Evolutionary conservation across 2,329 filamentous ascomycete species (phyloP).

Genomic region (Aspergillus sp.): DNA sequence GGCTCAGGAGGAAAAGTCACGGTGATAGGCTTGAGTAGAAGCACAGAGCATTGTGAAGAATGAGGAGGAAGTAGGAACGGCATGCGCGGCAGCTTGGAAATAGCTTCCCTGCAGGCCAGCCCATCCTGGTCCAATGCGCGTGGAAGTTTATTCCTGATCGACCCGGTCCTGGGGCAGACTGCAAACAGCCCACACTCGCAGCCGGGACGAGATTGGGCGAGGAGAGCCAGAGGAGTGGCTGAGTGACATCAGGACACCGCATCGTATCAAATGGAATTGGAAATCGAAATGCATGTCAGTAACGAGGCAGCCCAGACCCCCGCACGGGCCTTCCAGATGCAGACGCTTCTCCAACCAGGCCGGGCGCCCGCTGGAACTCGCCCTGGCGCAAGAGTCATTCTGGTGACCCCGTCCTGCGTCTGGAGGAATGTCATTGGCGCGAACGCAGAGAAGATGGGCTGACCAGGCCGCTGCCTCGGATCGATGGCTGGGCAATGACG

Average conservation of each 20-base stretch:
- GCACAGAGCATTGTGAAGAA: neutral
- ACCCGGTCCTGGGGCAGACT: neutral
- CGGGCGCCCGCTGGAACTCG: neutral
- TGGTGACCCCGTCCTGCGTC: neutral
- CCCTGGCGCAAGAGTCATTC: neutral
- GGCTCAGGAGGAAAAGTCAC: neutral
- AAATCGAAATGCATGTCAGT: slow-evolving; percentile 7
- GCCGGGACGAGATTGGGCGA: slow-evolving; percentile 1
- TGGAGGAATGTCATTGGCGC: neutral
- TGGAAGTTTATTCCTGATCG: neutral
- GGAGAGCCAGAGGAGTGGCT: neutral
- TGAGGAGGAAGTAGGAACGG: slow-evolving; percentile 2
- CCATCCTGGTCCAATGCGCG: neutral
- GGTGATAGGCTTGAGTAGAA: neutral
- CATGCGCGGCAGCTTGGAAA: slow-evolving; percentile 8
- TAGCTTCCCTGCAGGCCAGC: neutral
- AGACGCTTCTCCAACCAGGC: neutral
- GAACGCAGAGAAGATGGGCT: neutral
- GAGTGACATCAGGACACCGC: slow-evolving; percentile 7
- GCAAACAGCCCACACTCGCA: neutral
- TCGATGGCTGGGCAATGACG: neutral
- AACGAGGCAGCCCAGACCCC: slow-evolving; percentile 1
- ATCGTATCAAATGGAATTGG: slow-evolving; percentile 7
- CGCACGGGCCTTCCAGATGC: slow-evolving; percentile 3
- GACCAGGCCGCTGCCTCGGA: neutral